phyloP scores from a whole-genome alignment of 768 basidiomycete species.

The Scleroderma bovista region DNA sequence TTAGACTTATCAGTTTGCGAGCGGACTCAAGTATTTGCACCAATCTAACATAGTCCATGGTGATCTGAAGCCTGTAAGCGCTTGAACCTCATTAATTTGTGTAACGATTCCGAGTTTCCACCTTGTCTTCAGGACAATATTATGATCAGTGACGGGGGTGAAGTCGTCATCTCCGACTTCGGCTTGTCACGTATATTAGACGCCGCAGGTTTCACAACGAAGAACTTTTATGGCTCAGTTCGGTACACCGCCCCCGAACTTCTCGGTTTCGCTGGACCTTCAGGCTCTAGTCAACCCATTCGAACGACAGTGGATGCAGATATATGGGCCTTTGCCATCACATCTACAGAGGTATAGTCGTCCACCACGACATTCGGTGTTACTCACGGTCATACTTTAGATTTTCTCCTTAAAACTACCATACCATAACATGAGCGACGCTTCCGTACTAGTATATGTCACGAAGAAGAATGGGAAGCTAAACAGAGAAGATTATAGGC shows the following conservation, averaged over 20 bases:
- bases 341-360: conserved; percentile 28
- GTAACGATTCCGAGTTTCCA: neutral
- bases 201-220: conserved; percentile 32
- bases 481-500: conserved; percentile 14
- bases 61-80: conserved; percentile 33
- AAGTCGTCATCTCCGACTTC: conserved; percentile 34
- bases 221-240: conserved; percentile 28
- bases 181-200: conserved; percentile 36
- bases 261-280: conserved; percentile 5
- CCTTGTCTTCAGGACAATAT: conserved; percentile 29
- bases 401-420: conserved; percentile 21
- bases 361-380: neutral
- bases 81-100: neutral
- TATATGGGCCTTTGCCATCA: conserved; percentile 35
- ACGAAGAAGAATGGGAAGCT: conserved; percentile 6
- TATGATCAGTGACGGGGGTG: conserved; percentile 26
- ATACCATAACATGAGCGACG: conserved; percentile 13
- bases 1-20: conserved; percentile 18
- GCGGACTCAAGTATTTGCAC: conserved; percentile 22
- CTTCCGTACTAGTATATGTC: conserved; percentile 15
- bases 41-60: conserved; percentile 26
- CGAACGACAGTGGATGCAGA: conserved; percentile 26
- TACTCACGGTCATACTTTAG: conserved; percentile 4
- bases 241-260: conserved; percentile 39
- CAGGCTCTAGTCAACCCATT: conserved; percentile 6